Evolutionary conservation across 192 early-diverging fungal species (phyloP).

Genomic region (Fimicolochytrium jonesii): DNA sequence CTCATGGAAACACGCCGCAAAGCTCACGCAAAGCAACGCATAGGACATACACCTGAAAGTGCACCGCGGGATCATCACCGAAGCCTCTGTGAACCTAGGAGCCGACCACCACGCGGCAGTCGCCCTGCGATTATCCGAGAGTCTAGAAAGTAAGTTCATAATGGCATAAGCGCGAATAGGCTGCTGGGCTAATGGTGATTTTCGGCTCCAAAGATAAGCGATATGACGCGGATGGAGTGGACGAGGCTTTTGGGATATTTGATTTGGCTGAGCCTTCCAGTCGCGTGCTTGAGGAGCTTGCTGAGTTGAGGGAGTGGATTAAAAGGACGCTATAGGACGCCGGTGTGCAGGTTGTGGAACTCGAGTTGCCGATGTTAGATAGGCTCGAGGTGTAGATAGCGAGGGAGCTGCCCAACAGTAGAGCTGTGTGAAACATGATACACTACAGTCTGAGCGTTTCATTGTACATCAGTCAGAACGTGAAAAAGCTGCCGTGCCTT

Average conservation of each 20-base stretch:
- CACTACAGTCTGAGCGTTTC: too few species aligned
- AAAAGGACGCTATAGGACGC: too few species aligned
- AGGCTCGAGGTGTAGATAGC: too few species aligned
- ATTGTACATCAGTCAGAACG: too few species aligned
- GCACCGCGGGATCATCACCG: slow-evolving; percentile 19
- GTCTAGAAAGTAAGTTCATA: slow-evolving; percentile 9
- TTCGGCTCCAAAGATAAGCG: slow-evolving; percentile 1
- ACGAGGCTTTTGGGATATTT: slow-evolving; percentile 18
- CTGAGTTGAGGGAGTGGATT: too few species aligned
- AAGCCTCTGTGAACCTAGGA: slow-evolving; percentile 1
- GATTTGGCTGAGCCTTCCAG: too few species aligned
- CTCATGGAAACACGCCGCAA: neutral
- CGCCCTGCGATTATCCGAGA: slow-evolving; percentile 13
- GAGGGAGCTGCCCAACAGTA: too few species aligned
- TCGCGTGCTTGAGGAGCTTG: too few species aligned
- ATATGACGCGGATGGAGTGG: slow-evolving; percentile 8
- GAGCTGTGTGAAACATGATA: too few species aligned
- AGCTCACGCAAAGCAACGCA: neutral
- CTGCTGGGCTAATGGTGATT: neutral
- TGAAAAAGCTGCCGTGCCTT: too few species aligned
- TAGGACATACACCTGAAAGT: slow-evolving; percentile 17
- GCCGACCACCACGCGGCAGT: slow-evolving; percentile 9
- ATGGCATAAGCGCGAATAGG: neutral
- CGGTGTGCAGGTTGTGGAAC: too few species aligned
- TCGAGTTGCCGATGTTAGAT: too few species aligned